phyloP scores from a whole-genome alignment of 305 asterid species.

The Solanum chacoense region DNA sequence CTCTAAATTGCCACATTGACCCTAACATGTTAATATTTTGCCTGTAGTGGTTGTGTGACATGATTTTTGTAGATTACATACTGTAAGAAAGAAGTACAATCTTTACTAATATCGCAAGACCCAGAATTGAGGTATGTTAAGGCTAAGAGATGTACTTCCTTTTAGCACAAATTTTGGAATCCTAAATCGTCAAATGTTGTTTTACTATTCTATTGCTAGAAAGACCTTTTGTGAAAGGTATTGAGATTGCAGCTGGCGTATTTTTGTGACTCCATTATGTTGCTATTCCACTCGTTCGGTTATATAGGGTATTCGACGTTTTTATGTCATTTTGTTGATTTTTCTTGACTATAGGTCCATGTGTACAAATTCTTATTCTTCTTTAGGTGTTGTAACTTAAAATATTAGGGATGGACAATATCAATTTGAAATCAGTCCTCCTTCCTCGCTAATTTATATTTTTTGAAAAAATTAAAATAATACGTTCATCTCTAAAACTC shows the following conservation, averaged over 20 bases:
- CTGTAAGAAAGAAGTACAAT: background rate
- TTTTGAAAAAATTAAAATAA: too few relatives aligned
- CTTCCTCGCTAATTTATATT: background rate
- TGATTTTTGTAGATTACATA: background rate
- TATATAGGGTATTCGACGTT: background rate
- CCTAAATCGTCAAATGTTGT: background rate
- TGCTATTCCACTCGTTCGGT: background rate
- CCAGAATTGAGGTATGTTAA: background rate
- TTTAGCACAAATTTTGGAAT: background rate
- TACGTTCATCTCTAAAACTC: background rate
- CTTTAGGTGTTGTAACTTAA: background rate
- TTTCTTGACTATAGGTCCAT: background rate
- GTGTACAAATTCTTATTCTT: background rate
- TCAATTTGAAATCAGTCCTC: background rate
- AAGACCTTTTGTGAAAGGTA: background rate
- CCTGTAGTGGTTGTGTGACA: background rate
- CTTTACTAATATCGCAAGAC: background rate
- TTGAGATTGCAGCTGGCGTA: background rate
- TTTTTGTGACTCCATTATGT: background rate
- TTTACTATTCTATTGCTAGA: background rate
- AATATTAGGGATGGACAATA: background rate
- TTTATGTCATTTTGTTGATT: background rate
- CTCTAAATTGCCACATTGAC: background rate
- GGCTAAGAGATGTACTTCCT: background rate
- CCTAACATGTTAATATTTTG: background rate